Base-by-base conservation (phyloP, 352 stramenopile species). In the Pythium brachiatum region DNA sequence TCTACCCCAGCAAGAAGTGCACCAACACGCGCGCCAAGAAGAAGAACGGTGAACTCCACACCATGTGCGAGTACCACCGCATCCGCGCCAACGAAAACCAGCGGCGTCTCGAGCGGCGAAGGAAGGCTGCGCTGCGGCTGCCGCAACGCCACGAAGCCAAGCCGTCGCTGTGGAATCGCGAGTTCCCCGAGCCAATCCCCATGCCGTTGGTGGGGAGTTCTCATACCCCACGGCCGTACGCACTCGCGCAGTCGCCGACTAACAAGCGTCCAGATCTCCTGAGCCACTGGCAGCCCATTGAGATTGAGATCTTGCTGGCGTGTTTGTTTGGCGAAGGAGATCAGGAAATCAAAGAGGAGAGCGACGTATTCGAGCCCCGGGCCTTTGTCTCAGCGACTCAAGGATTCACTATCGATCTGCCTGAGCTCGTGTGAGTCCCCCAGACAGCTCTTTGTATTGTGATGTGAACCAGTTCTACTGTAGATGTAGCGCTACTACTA, bases 1-100 rank as follows among this genome's bases (percentile, higher is more conserved):
- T 83, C 26, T 94, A 94, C 67, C 81, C 79, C 46, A 94, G 81
- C 73, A 92, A 90, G 58, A 82, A 83, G 39, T 95, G 86, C 76
- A 88, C 77, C 64, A 92, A 92, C 65, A 60, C 78, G 41, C 86
- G 86, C 41, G 86, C 83, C 51, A 76, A 86, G 52, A 95, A 95
- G 61, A 82, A 82, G 67, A 91, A 95, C 60, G 86, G 86, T 23
- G 83, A 90, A 52, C 75, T 84, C 43, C 86, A 95, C 74, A 91
- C 88, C 43, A 73, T 95, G 65, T 95, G 86, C 68, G 84, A 95
- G 64, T 82, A 89, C 70, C 86, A 95, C 67, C 82, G 86, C 3
- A 79, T 88, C 61, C 87, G 87, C 36, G 86, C 86, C 53, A 95
- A 95, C 65, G 81, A 81, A 57, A 92, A 90, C 65, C 86, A 95